phyloP scores from a whole-genome alignment of 495 filamentous ascomycete species.

The Rostrohypoxylon terebratum region DNA sequence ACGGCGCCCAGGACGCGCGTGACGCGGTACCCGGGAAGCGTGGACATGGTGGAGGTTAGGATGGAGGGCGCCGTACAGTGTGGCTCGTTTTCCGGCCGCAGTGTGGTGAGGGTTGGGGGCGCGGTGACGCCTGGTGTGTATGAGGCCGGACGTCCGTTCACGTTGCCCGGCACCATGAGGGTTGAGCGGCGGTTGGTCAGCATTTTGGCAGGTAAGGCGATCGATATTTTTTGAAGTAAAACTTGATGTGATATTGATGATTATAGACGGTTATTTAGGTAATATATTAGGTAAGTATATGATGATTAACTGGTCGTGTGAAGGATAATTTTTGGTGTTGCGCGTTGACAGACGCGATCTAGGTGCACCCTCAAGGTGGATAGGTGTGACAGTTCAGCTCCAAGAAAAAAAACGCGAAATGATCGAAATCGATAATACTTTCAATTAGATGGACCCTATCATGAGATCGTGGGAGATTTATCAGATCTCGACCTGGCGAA shows the following conservation, averaged over 20 bases:
- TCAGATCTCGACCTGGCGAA: constrained; percentile 16
- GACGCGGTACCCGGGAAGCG: constrained; percentile 38
- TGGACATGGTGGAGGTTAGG: constrained; percentile 38
- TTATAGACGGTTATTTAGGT: not conserved
- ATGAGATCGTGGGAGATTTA: constrained; percentile 38
- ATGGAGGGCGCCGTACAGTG: constrained; percentile 33
- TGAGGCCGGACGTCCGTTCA: constrained; percentile 22
- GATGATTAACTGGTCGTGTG: not conserved
- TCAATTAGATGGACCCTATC: constrained; percentile 19
- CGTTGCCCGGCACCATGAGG: constrained; percentile 35
- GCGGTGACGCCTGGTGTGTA: constrained; percentile 1
- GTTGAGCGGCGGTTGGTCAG: constrained; percentile 46
- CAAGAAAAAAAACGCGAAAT: constrained; percentile 6
- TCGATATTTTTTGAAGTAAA: not conserved
- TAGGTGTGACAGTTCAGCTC: not conserved
- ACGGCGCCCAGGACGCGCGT: constrained; percentile 35
- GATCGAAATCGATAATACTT: constrained; percentile 8
- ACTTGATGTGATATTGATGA: not conserved
- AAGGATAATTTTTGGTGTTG: not conserved
- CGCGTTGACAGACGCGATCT: constrained; percentile 2
- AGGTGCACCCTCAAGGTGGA: not conserved
- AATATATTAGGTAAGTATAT: not conserved
- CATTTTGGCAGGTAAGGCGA: constrained; percentile 30
- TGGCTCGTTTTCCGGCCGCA: constrained; percentile 36
- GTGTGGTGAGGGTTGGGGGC: constrained; percentile 17